Evolutionary conservation across 768 basidiomycete genomes (phyloP).

Genomic region (Trametes sanguinea): DNA sequence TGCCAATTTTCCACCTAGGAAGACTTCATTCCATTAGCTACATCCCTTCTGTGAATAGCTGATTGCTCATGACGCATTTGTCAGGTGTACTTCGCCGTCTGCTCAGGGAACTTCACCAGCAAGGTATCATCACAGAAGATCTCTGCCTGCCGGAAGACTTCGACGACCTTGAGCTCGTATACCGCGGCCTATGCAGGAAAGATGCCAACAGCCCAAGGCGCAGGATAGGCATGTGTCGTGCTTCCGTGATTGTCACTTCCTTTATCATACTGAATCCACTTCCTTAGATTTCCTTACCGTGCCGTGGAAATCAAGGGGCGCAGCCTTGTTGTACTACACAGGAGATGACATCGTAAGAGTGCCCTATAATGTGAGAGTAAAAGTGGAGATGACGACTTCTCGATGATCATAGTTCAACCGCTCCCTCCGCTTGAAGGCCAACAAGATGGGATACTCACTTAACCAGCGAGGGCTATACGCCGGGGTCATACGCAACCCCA

Average conservation of each 20-base stretch:
- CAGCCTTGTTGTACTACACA: constrained; percentile 90
- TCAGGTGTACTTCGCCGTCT: constrained; percentile 64
- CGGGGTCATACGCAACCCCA: constrained; percentile 71
- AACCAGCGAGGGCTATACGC: constrained; percentile 84
- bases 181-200: constrained; percentile 72
- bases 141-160: constrained; percentile 70
- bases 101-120: constrained; percentile 53
- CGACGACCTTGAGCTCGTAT: constrained; percentile 69
- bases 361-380: not conserved
- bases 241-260: too few relatives aligned
- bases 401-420: constrained; percentile 73
- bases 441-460: constrained; percentile 76
- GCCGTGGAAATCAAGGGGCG: constrained; percentile 78
- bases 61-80: too few relatives aligned
- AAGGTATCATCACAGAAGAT: constrained; percentile 77
- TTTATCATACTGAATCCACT: too few relatives aligned
- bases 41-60: too few relatives aligned
- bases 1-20: too few relatives aligned
- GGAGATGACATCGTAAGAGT: constrained; percentile 85
- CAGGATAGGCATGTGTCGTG: constrained; percentile 54
- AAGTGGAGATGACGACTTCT: not conserved
- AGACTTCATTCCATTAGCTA: too few relatives aligned
- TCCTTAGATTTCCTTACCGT: constrained; percentile 73
- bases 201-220: constrained; percentile 51
- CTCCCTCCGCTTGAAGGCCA: constrained; percentile 82